A percentile compares a stretch with the other conserved stretches of the same genome.
Evolutionary conservation across 2,329 filamentous ascomycete species (phyloP).

Genomic region (Fusarium longipes): DNA sequence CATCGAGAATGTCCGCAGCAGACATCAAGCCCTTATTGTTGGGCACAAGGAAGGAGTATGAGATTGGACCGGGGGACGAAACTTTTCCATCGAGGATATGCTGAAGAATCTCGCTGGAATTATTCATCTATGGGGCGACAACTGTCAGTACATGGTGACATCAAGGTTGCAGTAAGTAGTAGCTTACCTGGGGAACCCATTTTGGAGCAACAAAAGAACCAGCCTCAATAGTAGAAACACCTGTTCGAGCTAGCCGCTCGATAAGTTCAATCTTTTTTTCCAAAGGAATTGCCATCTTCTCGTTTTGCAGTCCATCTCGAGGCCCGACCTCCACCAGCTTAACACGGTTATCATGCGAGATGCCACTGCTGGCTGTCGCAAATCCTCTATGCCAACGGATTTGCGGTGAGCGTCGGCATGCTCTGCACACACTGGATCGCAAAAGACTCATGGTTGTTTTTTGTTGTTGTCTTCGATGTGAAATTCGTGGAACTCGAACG

Average conservation of each 20-base stretch:
- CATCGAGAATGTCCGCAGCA: slow-evolving; percentile 65
- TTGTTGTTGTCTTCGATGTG: slow-evolving; percentile 2
- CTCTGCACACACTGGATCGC: slow-evolving; percentile 54
- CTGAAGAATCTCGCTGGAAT: slow-evolving; percentile 78
- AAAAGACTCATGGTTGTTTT: slow-evolving; percentile 50
- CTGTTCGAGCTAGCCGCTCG: slow-evolving; percentile 73
- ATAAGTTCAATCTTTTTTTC: slow-evolving; percentile 82
- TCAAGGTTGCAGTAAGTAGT: background rate
- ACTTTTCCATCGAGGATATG: slow-evolving; percentile 71
- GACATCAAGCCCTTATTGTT: slow-evolving; percentile 78
- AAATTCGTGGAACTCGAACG: slow-evolving; percentile 12
- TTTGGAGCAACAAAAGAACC: slow-evolving; percentile 86
- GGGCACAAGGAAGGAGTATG: slow-evolving; percentile 84
- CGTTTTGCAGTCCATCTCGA: slow-evolving; percentile 88
- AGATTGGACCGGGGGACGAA: slow-evolving; percentile 66
- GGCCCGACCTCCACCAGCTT: slow-evolving; percentile 86
- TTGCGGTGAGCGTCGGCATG: slow-evolving; percentile 52
- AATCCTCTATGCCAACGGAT: slow-evolving; percentile 51
- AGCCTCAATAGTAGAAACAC: slow-evolving; percentile 79
- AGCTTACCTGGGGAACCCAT: slow-evolving; percentile 80
- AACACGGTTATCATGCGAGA: slow-evolving; percentile 58
- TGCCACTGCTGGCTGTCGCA: slow-evolving; percentile 53
- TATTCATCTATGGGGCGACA: slow-evolving; percentile 72
- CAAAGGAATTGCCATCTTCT: slow-evolving; percentile 76
- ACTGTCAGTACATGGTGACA: slow-evolving; percentile 20